phyloP scores from a whole-genome alignment of 2,329 filamentous ascomycete genomes.

The Fusarium duplospermum region DNA sequence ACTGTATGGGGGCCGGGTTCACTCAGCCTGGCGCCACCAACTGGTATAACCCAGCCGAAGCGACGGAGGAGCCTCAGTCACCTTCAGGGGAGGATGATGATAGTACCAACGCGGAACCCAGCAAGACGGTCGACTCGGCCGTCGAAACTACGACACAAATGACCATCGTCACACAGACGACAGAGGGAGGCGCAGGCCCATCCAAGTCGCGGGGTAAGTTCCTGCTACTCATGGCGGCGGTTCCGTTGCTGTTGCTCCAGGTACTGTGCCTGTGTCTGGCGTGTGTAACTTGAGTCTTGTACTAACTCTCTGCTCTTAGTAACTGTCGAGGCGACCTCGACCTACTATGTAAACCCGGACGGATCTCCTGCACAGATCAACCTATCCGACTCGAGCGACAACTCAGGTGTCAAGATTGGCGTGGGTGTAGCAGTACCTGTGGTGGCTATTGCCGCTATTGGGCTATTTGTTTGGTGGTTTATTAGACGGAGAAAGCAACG shows the following conservation, averaged over 20 bases:
- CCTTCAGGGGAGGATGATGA: background rate
- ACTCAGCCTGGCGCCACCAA: constrained; percentile 39
- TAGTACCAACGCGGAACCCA: constrained; percentile 27
- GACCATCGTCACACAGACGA: constrained; percentile 43
- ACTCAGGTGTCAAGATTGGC: constrained; percentile 35
- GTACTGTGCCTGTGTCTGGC: constrained; percentile 36
- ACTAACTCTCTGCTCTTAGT: constrained; percentile 29
- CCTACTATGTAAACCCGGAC: constrained; percentile 36
- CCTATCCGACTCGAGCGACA: constrained; percentile 14
- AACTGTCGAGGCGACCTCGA: constrained; percentile 41
- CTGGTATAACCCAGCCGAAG: constrained; percentile 41
- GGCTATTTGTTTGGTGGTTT: constrained; percentile 28
- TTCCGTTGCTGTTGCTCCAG: constrained; percentile 44
- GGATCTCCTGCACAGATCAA: constrained; percentile 27
- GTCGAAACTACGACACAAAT: constrained; percentile 38
- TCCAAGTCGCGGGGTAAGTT: constrained; percentile 45
- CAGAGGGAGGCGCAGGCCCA: constrained; percentile 33
- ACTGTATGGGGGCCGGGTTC: constrained; percentile 44
- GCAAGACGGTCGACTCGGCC: constrained; percentile 34
- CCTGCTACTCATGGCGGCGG: constrained; percentile 41
- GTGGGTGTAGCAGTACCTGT: constrained; percentile 35
- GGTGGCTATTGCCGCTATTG: constrained; percentile 11
- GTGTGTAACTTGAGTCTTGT: background rate
- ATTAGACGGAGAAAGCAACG: constrained; percentile 25
- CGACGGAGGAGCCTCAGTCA: constrained; percentile 29